Conservation (phyloP, 2,329 filamentous ascomycete genomes). For the Falciphora oryzae region DNA sequence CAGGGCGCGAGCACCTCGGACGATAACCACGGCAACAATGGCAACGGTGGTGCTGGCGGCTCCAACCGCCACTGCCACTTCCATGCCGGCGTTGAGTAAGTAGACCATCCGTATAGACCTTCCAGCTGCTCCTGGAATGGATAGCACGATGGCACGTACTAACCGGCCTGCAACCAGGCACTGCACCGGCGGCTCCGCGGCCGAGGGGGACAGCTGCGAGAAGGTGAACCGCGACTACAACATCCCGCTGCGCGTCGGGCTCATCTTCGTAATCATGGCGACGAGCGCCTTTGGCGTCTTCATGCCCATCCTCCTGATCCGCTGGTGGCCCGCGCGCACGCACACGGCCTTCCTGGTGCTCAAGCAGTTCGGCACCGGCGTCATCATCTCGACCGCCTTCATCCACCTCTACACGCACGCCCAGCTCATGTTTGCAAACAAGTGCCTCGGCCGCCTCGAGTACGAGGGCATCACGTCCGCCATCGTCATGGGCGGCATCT, state of each 20-base stretch:
- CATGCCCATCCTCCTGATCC: constrained; percentile 57
- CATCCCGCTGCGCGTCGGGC: constrained; percentile 60
- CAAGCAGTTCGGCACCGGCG: constrained; percentile 69
- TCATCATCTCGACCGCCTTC: constrained; percentile 67
- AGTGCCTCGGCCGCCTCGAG: constrained; percentile 58
- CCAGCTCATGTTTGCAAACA: constrained; percentile 63
- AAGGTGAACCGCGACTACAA: constrained; percentile 53
- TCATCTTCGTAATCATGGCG: constrained; percentile 65
- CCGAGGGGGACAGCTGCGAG: constrained; percentile 39
- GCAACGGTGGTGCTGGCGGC: constrained; percentile 20
- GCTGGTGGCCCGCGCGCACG: constrained; percentile 45
- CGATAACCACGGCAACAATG: constrained; percentile 17
- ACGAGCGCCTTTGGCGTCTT: constrained; percentile 66
- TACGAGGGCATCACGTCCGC: constrained; percentile 67
- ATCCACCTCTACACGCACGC: constrained; percentile 71
- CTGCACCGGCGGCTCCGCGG: constrained; percentile 46
- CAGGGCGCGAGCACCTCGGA: constrained; percentile 18
- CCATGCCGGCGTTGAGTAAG: constrained; percentile 69
- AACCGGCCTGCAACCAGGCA: constrained; percentile 36
- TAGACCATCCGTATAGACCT: constrained; percentile 12
- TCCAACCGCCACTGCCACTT: constrained; percentile 55
- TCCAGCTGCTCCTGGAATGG: background rate
- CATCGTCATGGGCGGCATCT: constrained; percentile 68
- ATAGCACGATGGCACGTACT: background rate
- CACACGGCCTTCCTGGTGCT: constrained; percentile 53